phyloP scores from a whole-genome alignment of 345 rosid genomes.

The Euphorbia peplus region DNA sequence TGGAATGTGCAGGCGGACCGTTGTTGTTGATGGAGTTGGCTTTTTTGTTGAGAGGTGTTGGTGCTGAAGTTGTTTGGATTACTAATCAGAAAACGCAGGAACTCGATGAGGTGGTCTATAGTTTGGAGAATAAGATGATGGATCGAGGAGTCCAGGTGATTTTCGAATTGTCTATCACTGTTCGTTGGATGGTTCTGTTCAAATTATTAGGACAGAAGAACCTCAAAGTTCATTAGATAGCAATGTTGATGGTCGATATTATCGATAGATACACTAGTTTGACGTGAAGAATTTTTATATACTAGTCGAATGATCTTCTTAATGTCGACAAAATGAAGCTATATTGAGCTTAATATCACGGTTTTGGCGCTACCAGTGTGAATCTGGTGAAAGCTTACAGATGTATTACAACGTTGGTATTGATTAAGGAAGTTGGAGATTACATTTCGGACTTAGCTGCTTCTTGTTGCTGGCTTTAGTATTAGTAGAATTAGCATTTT shows the following conservation, averaged over 20 bases:
- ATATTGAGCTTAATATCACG: background rate
- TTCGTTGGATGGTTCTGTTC: background rate
- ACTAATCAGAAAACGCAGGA: constrained; percentile 68
- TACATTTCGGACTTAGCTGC: background rate
- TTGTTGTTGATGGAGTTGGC: constrained; percentile 87
- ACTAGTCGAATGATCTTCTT: background rate
- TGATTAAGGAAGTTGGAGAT: background rate
- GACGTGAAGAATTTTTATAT: background rate
- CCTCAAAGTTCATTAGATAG: background rate
- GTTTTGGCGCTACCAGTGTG: background rate
- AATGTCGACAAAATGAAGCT: background rate
- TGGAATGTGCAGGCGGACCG: constrained; percentile 61
- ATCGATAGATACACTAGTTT: background rate
- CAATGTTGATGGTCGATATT: background rate
- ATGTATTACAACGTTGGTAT: background rate
- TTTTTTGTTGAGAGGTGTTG: constrained; percentile 71
- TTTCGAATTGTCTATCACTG: background rate
- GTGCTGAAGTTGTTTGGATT: constrained; percentile 71
- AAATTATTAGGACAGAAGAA: background rate
- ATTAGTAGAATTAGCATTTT: background rate
- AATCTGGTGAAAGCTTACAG: background rate
- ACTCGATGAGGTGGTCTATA: constrained; percentile 58
- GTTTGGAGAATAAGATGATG: constrained; percentile 78
- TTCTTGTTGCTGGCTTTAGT: background rate
- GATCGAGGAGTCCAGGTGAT: constrained; percentile 79